Percentiles rank a stretch among this genome's conserved stretches.
Conservation (phyloP, 768 basidiomycete genomes). For the Tulasnella sp. region DNA sequence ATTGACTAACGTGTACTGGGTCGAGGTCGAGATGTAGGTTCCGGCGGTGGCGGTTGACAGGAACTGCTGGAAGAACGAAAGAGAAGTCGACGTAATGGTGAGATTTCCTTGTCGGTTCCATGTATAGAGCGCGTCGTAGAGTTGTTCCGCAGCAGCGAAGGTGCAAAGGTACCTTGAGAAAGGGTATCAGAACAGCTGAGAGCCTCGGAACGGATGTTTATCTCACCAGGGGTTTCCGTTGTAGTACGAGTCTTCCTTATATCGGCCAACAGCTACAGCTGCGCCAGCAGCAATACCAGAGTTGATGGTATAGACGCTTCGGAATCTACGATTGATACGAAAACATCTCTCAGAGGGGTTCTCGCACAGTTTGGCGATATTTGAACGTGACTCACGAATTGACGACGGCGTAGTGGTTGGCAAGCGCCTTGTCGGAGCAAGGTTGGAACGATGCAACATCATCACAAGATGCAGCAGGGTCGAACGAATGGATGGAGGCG, state of each 20-base stretch:
- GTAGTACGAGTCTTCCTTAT: conserved; percentile 62
- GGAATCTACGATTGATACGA: conserved; percentile 41
- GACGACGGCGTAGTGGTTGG: conserved; percentile 32
- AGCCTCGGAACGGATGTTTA: no score
- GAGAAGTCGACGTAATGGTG: conserved; percentile 18
- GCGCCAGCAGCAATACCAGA: conserved; percentile 39
- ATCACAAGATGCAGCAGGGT: conserved; percentile 47
- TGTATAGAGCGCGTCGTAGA: conserved; percentile 18
- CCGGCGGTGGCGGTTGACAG: conserved; percentile 16
- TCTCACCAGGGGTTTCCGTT: conserved; percentile 18
- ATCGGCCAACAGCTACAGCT: conserved; percentile 65
- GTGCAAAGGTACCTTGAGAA: conserved; percentile 72
- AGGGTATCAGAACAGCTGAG: no score
- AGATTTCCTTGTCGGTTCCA: conserved; percentile 18
- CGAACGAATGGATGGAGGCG: conserved; percentile 52
- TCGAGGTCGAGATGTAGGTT: neutral
- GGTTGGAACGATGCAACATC: conserved; percentile 71
- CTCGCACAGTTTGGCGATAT: no score
- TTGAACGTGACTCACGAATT: conserved; percentile 16
- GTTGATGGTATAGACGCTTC: conserved; percentile 56
- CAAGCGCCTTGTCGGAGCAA: conserved; percentile 68
- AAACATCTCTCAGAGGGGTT: no score
- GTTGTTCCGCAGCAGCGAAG: conserved; percentile 56
- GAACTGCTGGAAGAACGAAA: conserved; percentile 20
- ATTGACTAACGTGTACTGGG: conserved; percentile 2